Conservation (phyloP, 805 yeast species). For the Ogataea pignaliae region DNA sequence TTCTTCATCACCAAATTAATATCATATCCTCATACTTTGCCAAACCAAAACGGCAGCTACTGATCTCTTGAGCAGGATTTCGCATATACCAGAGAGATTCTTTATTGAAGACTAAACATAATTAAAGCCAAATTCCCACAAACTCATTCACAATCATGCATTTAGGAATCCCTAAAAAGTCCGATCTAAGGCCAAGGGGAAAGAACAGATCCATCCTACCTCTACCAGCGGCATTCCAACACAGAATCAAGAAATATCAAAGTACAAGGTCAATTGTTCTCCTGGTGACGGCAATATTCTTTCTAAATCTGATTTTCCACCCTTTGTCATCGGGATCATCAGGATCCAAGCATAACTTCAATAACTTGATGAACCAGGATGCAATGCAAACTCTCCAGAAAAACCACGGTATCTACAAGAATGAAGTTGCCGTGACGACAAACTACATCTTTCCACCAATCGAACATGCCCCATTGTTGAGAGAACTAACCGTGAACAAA, state of each 20-base stretch:
- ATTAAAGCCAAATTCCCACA: too few relatives aligned
- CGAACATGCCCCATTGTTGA: constrained; percentile 60
- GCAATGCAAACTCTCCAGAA: constrained; percentile 18
- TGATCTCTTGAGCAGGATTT: too few relatives aligned
- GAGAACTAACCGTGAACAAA: constrained; percentile 49
- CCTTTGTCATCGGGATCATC: constrained; percentile 20
- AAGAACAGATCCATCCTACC: constrained; percentile 17
- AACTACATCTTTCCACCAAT: constrained; percentile 68
- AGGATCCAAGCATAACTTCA: constrained; percentile 9
- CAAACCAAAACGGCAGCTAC: too few relatives aligned
- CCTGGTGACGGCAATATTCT: constrained; percentile 6
- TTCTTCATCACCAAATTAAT: too few relatives aligned
- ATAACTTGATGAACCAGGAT: constrained; percentile 23
- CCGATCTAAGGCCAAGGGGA: constrained; percentile 21
- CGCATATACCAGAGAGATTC: too few relatives aligned
- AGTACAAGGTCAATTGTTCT: constrained; percentile 5
- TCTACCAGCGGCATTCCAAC: constrained; percentile 14
- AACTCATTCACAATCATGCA: constrained; percentile 12
- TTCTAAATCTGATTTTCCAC: constrained; percentile 25
- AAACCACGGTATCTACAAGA: constrained; percentile 39
- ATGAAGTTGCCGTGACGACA: constrained; percentile 45
- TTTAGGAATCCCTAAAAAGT: constrained; percentile 23
- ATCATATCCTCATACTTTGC: too few relatives aligned
- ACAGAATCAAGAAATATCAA: constrained; percentile 10
- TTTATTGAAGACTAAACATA: too few relatives aligned